Conservation (phyloP, 2,329 filamentous ascomycete genomes). For the Colletotrichum liaoningense region DNA sequence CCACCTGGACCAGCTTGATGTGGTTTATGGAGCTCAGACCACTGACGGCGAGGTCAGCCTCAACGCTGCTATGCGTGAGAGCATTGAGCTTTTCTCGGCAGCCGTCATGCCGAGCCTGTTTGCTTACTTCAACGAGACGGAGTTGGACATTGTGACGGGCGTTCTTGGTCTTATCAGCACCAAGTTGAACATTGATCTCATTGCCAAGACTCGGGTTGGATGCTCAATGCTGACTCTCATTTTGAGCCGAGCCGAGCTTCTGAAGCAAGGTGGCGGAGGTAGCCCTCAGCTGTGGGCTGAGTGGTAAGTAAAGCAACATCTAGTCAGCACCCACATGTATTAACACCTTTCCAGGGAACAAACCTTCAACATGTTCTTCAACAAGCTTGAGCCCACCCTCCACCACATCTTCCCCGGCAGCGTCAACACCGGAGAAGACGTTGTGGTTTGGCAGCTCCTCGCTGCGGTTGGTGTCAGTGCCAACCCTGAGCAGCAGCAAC, state of each 20-base stretch:
- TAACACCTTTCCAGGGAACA: constrained; percentile 64
- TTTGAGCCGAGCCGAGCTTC: constrained; percentile 90
- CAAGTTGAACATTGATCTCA: constrained; percentile 84
- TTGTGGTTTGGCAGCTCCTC: constrained; percentile 98
- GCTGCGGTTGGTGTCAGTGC: constrained; percentile 95
- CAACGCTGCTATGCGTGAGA: constrained; percentile 85
- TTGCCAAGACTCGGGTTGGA: constrained; percentile 88
- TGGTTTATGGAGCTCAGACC: constrained; percentile 84
- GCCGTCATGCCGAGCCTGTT: constrained; percentile 92
- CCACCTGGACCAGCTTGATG: constrained; percentile 91
- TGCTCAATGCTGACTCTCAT: constrained; percentile 93
- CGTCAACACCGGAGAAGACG: constrained; percentile 90
- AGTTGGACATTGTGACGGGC: constrained; percentile 90
- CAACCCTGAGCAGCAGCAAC: constrained; percentile 93
- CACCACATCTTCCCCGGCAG: constrained; percentile 90
- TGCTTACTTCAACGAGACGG: constrained; percentile 89
- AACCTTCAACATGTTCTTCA: constrained; percentile 89
- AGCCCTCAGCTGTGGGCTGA: constrained; percentile 81
- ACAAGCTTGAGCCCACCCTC: constrained; percentile 84
- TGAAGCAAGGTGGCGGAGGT: constrained; percentile 82
- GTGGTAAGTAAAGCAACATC: constrained; percentile 64
- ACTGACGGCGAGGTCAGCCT: constrained; percentile 77
- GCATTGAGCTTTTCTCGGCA: constrained; percentile 89
- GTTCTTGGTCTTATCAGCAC: constrained; percentile 87
- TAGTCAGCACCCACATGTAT: not conserved